These are phyloP conservation scores for Hemileccinum impolitum DNA, from an alignment of 768 basidiomycete genomes.

Conservation along the genomic window DNA sequence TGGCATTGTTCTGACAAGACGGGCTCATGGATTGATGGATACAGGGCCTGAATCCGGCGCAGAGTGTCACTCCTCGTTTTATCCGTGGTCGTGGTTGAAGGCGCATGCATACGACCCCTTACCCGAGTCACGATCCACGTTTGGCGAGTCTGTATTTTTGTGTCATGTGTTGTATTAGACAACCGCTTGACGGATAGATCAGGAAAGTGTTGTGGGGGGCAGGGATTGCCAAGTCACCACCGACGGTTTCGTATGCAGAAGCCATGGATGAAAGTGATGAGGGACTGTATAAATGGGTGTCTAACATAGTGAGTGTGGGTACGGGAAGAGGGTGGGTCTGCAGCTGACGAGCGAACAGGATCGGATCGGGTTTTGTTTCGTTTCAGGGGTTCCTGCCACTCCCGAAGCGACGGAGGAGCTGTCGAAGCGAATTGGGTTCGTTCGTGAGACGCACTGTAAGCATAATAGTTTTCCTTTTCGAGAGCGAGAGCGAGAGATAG, in stretches of 20 bases:
- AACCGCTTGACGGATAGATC: background rate
- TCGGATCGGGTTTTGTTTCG: conserved; percentile 84
- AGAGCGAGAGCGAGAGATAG: conserved; percentile 25
- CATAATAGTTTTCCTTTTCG: conserved; percentile 1
- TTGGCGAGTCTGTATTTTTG: conserved; percentile 43
- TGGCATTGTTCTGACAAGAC: background rate
- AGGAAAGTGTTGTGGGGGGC: conserved; percentile 81
- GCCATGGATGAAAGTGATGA: conserved; percentile 62
- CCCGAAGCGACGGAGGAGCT: conserved; percentile 84
- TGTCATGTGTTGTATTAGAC: background rate
- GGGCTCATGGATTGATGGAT: background rate
- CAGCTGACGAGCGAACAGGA: conserved; percentile 47
- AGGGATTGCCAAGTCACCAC: conserved; percentile 70
- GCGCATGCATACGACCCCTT: conserved; percentile 79
- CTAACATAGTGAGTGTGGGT: conserved; percentile 60
- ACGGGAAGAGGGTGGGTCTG: background rate
- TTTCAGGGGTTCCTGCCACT: conserved; percentile 75
- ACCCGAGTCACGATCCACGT: conserved; percentile 18
- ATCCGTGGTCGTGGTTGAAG: conserved; percentile 85
- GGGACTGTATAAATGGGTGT: conserved; percentile 79
- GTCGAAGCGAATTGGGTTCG: conserved; percentile 73
- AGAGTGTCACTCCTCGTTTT: conserved; percentile 70
- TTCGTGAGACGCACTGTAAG: conserved; percentile 79
- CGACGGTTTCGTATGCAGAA: conserved; percentile 68
- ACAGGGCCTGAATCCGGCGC: conserved; percentile 29